Evolutionary conservation across 257 asterid genomes (phyloP), one percentile per base, ranked within the genome.

Genomic region (Linaria vulgaris): DNA sequence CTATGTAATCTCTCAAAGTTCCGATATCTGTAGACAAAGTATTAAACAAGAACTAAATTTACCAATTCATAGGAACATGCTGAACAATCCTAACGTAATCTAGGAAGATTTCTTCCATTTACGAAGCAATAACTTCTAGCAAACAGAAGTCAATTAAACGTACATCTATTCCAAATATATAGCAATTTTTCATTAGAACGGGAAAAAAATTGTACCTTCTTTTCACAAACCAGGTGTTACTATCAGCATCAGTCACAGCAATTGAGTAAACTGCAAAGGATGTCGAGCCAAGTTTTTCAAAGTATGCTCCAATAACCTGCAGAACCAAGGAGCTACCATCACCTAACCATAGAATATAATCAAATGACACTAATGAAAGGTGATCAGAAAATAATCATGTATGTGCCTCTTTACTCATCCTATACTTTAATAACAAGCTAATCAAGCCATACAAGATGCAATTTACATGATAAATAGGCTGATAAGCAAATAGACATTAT

Each of bases 1-100:
- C 95, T 81, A 77, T 94, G 99, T 82, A 94, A 74, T 78, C 95
- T 83, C 94, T 94, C 99, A 60, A 94, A 94, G 77, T 94, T 94
- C 64, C 97, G 80, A 65, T 94, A 94, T 76, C 99, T 94, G 85
- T 44, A 61, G 54, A 78, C 49, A 74, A 41, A 49, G 64, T 39
- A 62, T 38, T 54, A 69, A 34, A 59, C 39, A 58, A 71, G 34
- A 59, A 65, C 62, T 41, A 72, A n/a, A 68, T 59, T 37, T 45
- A n/a, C 21, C 25, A 34, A 34, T 19, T 47, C 39, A 59, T 13
- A 38, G 58, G 19, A 63, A 54, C 39, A 44, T 3, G 59, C 10
- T 41, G 24, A 52, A 46, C 9, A 15, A 67, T 63, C 53, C 59
- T 30, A 59, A 78, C 50, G 37, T 59, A 53, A 68, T 63, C 62